These are phyloP conservation scores for Phytophthora fragariaefolia DNA, from an alignment of 352 stramenopile species.

Conservation along the genomic window DNA sequence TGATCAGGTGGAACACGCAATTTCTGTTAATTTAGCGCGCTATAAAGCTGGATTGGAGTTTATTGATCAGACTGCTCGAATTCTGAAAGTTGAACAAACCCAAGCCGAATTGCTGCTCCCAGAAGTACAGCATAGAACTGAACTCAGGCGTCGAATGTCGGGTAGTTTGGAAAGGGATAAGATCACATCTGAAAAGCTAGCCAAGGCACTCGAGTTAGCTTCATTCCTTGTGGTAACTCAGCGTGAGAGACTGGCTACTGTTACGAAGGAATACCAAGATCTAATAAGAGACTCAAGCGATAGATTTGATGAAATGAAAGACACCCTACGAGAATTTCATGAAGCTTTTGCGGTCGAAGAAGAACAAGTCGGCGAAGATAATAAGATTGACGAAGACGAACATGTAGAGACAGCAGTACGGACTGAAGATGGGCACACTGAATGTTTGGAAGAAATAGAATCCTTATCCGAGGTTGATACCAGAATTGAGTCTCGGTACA, in stretches of 20 bases:
- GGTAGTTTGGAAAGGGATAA: constrained; percentile 68
- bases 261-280: constrained; percentile 63
- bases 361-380: constrained; percentile 2
- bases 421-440: background rate
- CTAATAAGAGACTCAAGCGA: constrained; percentile 46
- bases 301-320: constrained; percentile 37
- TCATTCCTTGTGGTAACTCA: constrained; percentile 44
- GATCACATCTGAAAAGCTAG: constrained; percentile 54
- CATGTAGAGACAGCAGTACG: background rate
- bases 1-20: constrained; percentile 31
- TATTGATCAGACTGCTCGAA: constrained; percentile 58
- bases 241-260: constrained; percentile 40
- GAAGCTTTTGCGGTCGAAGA: constrained; percentile 38
- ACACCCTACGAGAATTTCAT: constrained; percentile 36
- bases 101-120: constrained; percentile 60
- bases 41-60: constrained; percentile 55
- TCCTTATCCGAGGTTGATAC: background rate
- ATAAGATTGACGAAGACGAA: background rate
- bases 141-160: constrained; percentile 60
- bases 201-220: constrained; percentile 55
- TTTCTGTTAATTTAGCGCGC: constrained; percentile 42
- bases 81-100: constrained; percentile 50
- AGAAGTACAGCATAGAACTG: constrained; percentile 55
- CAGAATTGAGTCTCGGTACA: constrained; percentile 1
- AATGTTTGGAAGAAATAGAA: background rate